Conservation (phyloP, 148 eudicot genomes). For the Gaultheria prostrata region DNA sequence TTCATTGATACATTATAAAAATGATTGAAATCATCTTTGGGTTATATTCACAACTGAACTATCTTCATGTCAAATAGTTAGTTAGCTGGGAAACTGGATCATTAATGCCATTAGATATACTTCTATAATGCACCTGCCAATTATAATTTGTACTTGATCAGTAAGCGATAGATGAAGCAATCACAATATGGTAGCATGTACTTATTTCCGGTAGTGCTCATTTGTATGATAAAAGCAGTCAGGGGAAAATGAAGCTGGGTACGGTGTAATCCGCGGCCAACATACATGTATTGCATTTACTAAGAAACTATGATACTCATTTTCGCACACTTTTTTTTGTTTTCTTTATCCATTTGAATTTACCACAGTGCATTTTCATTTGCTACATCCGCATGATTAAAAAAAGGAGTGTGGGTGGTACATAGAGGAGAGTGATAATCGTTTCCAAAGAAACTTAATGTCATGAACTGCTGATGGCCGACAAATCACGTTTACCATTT, state of each 20-base stretch:
- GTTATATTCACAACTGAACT: background rate
- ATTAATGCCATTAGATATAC: constrained; percentile 2
- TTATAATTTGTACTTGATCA: background rate
- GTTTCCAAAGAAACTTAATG: background rate
- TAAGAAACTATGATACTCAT: background rate
- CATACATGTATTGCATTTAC: background rate
- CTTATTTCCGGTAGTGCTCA: background rate
- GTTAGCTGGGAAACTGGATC: background rate
- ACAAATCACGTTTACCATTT: background rate
- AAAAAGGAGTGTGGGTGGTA: background rate
- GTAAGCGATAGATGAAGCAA: background rate
- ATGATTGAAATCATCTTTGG: background rate
- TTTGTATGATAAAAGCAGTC: background rate
- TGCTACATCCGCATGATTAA: background rate
- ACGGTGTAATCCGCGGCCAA: background rate
- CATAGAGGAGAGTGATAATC: background rate
- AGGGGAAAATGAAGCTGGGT: background rate
- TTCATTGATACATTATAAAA: background rate
- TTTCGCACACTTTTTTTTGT: background rate
- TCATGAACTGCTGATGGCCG: background rate
- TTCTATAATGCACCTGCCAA: background rate
- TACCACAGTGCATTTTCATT: background rate
- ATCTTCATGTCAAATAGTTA: background rate
- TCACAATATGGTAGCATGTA: background rate
- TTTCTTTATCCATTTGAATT: background rate